These are phyloP conservation scores for Wickerhamomyces hampshirensis DNA, from an alignment of 805 yeast genomes.

Conservation along the genomic window DNA sequence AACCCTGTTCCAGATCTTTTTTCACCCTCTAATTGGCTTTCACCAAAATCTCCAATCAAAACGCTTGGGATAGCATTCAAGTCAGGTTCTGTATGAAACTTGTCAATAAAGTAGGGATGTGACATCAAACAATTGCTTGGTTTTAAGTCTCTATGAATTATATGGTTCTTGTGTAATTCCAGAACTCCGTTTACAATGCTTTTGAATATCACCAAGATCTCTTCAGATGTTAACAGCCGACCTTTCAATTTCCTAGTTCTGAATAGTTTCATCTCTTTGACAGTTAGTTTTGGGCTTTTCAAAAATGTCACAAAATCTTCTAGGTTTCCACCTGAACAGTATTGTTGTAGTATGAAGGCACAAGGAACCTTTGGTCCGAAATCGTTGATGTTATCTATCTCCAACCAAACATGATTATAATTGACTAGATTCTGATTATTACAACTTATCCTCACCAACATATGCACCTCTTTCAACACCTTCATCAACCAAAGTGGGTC, in stretches of 20 bases:
- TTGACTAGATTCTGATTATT: slow-evolving; percentile 61
- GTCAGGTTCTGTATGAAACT: slow-evolving; percentile 10
- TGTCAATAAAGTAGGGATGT: slow-evolving; percentile 17
- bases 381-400: slow-evolving; percentile 47
- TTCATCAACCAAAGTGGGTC: slow-evolving; percentile 62
- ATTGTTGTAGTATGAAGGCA: slow-evolving; percentile 80
- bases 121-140: slow-evolving; percentile 79
- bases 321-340: slow-evolving; percentile 83
- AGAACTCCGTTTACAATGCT: slow-evolving; percentile 69
- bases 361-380: slow-evolving; percentile 61
- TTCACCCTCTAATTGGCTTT: slow-evolving; percentile 71
- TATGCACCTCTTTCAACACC: slow-evolving; percentile 73
- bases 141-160: slow-evolving; percentile 84
- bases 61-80: slow-evolving; percentile 50
- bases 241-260: slow-evolving; percentile 26
- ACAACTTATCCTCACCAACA: slow-evolving; percentile 48
- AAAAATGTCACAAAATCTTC: slow-evolving; percentile 54
- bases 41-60: slow-evolving; percentile 86
- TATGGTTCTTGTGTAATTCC: slow-evolving; percentile 67
- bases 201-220: slow-evolving; percentile 61
- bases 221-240: slow-evolving; percentile 42
- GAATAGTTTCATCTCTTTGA: slow-evolving; percentile 33
- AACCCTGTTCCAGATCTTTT: slow-evolving; percentile 66
- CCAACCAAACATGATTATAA: slow-evolving; percentile 92
- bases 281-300: slow-evolving; percentile 32